A percentile compares a stretch with the other conserved stretches of the same genome.
phyloP scores from a whole-genome alignment of 2,329 filamentous ascomycete species.

The Penicillium sp. region DNA sequence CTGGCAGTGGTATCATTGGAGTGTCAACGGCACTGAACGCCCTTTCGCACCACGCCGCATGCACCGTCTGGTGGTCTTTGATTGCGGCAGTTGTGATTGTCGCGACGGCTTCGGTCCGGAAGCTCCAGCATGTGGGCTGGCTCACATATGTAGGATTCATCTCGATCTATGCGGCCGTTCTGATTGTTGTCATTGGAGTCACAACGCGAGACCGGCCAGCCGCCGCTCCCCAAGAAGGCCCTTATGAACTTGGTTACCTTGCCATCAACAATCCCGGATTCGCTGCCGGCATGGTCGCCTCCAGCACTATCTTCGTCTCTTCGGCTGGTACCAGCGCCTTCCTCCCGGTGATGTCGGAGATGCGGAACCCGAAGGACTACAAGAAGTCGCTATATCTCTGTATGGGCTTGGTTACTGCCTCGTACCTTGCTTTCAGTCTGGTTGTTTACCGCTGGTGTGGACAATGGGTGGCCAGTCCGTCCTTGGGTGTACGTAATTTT shows the following conservation, averaged over 20 bases:
- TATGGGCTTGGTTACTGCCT: slow-evolving; percentile 57
- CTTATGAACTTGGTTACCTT: slow-evolving; percentile 59
- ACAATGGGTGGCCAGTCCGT: slow-evolving; percentile 62
- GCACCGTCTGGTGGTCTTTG: slow-evolving; percentile 58
- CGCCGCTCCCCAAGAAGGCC: slow-evolving; percentile 58
- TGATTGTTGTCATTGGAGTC: slow-evolving; percentile 60
- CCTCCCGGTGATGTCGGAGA: slow-evolving; percentile 64
- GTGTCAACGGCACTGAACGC: slow-evolving; percentile 60
- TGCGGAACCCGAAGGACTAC: slow-evolving; percentile 59
- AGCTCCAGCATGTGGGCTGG: slow-evolving; percentile 60
- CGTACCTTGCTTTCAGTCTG: slow-evolving; percentile 58
- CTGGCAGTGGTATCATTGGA: slow-evolving; percentile 58
- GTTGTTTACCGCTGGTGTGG: slow-evolving; percentile 63
- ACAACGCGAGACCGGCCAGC: slow-evolving; percentile 59
- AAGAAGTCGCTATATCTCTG: slow-evolving; percentile 60
- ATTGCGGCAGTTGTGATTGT: slow-evolving; percentile 53
- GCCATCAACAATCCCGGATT: slow-evolving; percentile 58
- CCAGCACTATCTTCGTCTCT: slow-evolving; percentile 59
- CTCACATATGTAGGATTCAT: slow-evolving; percentile 61
- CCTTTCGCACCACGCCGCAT: slow-evolving; percentile 57
- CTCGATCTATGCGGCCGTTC: slow-evolving; percentile 59
- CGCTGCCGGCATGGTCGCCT: slow-evolving; percentile 57
- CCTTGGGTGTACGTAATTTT: slow-evolving; percentile 43
- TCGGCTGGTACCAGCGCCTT: slow-evolving; percentile 60
- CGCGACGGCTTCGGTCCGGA: slow-evolving; percentile 43